Evolutionary conservation across 164 flowering plant species (phyloP), one percentile per base, ranked within the genome.

Genomic region (Chimonanthus salicifolius): DNA sequence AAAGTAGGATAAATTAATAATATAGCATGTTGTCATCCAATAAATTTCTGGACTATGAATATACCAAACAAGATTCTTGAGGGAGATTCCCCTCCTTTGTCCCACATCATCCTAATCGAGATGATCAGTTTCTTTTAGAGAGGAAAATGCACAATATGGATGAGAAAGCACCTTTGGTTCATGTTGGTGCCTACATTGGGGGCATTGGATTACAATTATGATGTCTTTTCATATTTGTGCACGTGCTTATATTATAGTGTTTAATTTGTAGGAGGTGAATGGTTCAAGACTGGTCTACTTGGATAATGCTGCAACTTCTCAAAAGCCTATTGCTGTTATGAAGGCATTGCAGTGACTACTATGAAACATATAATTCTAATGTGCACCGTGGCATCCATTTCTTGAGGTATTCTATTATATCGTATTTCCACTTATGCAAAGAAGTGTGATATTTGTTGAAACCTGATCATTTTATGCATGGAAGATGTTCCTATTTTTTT

Each of bases 271-370:
- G 94, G 90, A 90, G 79, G 88, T 93, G 69, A 89, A 95, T 83
- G 92, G 91, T 44, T 83, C 86, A 2, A 88, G 83, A 67, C 87
- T 96, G 69, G 97, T 96, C 10, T 96, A 96, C 80, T 80, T 96
- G 77, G 98, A 96, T 72, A 96, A 89, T 77, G 99, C 97, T 15
- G 99, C 99, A 3, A 96, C 99, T 70, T 96, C 99, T 9, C 99
- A 96, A 79, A 96, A 96, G 84, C 99, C 99, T 3, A 49, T 77
- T 47, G 77, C 80, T 47, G 99, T 96, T 10, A 71, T 96, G 81
- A 80, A 84, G 44, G 92, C 92, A 50, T 77, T 96, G 49, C 88
- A n/a, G 80, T 21, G 78, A 83, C 49, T 96, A 96, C 76, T 96
- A 94, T 72, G 84, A 86, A 69, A 58, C 78, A 51, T 92, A 84